A percentile compares a stretch with the other conserved stretches of the same genome.
These are phyloP conservation scores for Patellifolia procumbens DNA, from an alignment of 179 eudicot genomes.

Conservation along the genomic window DNA sequence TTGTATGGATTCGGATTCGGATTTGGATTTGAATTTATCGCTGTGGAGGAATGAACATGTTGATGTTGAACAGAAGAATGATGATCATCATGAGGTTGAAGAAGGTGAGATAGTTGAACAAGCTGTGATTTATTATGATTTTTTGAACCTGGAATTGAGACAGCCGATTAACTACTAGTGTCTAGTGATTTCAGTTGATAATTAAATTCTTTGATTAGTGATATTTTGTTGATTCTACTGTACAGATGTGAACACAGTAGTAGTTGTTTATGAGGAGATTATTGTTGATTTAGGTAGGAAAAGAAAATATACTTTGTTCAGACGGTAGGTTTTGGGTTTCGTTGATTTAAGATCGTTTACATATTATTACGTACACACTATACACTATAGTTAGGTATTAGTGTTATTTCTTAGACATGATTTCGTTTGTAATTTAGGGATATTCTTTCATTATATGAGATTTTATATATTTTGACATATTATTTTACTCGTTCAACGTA, in stretches of 20 bases:
- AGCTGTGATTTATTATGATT: slow-evolving; percentile 24
- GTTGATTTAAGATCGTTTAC: neutral
- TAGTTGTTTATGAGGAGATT: neutral
- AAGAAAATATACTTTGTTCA: neutral
- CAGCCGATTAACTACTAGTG: neutral
- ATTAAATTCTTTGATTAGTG: neutral
- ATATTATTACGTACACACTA: slow-evolving; percentile 1
- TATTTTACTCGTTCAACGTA: neutral
- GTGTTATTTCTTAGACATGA: neutral
- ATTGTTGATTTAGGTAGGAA: neutral
- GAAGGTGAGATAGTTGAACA: slow-evolving; percentile 31
- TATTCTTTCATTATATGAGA: neutral
- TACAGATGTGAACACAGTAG: neutral
- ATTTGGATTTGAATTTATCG: slow-evolving; percentile 14
- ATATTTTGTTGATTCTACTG: neutral
- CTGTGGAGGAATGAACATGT: slow-evolving; percentile 17
- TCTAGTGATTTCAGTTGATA: neutral
- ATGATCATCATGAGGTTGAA: slow-evolving; percentile 18
- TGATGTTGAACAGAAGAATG: neutral
- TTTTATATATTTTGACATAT: neutral
- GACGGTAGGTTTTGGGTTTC: neutral
- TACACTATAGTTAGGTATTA: neutral
- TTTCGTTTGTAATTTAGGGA: neutral
- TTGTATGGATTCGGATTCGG: slow-evolving; percentile 23
- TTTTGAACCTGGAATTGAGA: slow-evolving; percentile 36